A percentile compares a stretch with the other conserved stretches of the same genome.
These are phyloP conservation scores for Kluyveromyces siamensis DNA, from an alignment of 805 yeast genomes.

Conservation along the genomic window DNA sequence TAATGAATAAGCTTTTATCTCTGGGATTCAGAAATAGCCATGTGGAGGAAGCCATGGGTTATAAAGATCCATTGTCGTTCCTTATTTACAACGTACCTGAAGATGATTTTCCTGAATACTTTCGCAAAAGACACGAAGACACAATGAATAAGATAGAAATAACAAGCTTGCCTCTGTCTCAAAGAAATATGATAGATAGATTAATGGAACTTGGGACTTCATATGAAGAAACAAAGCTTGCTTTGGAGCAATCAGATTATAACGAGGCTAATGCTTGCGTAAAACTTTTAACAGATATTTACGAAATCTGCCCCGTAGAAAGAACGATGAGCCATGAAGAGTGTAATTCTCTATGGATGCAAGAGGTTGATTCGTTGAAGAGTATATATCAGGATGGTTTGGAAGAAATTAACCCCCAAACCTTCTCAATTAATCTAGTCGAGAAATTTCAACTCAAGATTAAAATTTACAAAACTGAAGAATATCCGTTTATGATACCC, in stretches of 20 bases:
- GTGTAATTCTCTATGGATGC: constrained; percentile 53
- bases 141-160: constrained; percentile 48
- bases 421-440: constrained; percentile 26
- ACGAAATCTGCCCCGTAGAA: constrained; percentile 5
- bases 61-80: constrained; percentile 38
- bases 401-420: constrained; percentile 23
- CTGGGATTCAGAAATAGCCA: constrained; percentile 69
- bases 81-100: constrained; percentile 85
- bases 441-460: constrained; percentile 25
- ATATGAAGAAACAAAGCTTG: constrained; percentile 47
- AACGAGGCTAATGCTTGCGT: constrained; percentile 38
- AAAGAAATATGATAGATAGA: constrained; percentile 47
- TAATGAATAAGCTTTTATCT: constrained; percentile 29
- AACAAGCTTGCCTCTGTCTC: constrained; percentile 29
- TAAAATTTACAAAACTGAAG: constrained; percentile 36
- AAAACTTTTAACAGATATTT: constrained; percentile 12
- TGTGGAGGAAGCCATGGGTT: constrained; percentile 59
- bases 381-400: constrained; percentile 47
- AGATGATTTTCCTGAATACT: constrained; percentile 74
- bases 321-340: constrained; percentile 16
- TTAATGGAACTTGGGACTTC: constrained; percentile 64
- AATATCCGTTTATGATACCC: constrained; percentile 60
- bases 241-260: constrained; percentile 33
- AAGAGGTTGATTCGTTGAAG: constrained; percentile 61
- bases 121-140: constrained; percentile 49